These are phyloP conservation scores for Colletotrichum chrysophilum DNA, from an alignment of 2,329 filamentous ascomycete species.

Conservation along the genomic window DNA sequence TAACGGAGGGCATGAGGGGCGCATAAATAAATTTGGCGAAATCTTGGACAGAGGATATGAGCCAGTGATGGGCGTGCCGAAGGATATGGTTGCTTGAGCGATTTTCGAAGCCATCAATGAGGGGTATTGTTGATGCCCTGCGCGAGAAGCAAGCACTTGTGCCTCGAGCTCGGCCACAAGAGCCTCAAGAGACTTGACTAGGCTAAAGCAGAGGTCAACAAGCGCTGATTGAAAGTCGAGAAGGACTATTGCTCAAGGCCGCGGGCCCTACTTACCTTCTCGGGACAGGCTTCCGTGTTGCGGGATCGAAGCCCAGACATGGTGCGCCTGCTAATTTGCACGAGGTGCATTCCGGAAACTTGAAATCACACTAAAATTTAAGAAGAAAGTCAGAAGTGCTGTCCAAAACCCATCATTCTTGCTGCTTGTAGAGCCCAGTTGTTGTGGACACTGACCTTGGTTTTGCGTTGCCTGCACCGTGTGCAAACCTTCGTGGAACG, in stretches of 20 bases:
- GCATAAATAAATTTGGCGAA: neutral
- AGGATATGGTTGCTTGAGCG: neutral
- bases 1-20: neutral
- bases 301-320: neutral
- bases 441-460: neutral
- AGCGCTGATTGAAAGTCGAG: fast-evolving
- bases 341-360: neutral
- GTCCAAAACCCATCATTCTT: neutral
- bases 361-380: neutral
- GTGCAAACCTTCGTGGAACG: neutral
- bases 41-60: neutral
- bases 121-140: no score
- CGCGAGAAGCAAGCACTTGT: no score
- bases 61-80: neutral
- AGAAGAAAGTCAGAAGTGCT: neutral
- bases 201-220: neutral
- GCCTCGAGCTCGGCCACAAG: neutral
- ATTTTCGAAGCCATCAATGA: neutral
- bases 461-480: neutral
- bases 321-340: neutral
- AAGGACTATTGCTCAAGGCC: neutral
- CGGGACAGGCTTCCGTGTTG: neutral
- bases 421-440: neutral
- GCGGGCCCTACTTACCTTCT: neutral
- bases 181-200: neutral